Percentiles rank a stretch among this genome's conserved stretches.
Evolutionary conservation across 768 basidiomycete genomes (phyloP).

Genomic region (Boletus vermiculosoides): DNA sequence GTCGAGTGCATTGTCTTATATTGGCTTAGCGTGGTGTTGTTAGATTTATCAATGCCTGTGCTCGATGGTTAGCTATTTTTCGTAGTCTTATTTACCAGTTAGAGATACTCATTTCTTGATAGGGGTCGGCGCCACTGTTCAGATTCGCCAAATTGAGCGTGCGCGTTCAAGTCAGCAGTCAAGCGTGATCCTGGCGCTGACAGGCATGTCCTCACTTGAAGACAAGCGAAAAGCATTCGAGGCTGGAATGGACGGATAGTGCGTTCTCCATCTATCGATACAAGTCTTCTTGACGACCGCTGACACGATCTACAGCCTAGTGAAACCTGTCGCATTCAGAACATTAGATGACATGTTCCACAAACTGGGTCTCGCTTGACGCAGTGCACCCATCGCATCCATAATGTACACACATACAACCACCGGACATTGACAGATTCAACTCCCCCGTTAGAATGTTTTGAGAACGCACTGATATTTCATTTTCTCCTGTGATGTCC

Average conservation of each 20-base stretch:
- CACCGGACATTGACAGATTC: slow-evolving; percentile 12
- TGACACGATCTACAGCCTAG: slow-evolving; percentile 52
- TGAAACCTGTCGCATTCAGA: slow-evolving; percentile 95
- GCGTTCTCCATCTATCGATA: slow-evolving; percentile 35
- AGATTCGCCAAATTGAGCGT: slow-evolving; percentile 76
- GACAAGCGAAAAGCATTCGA: slow-evolving; percentile 90
- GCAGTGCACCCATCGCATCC: slow-evolving; percentile 7
- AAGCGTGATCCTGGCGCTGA: slow-evolving; percentile 79
- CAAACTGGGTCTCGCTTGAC: slow-evolving; percentile 56
- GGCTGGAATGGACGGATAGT: slow-evolving; percentile 96
- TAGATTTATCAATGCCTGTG: slow-evolving; percentile 93
- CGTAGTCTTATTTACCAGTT: neutral
- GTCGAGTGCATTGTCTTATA: neutral
- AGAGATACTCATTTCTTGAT: slow-evolving; percentile 1
- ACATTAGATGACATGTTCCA: slow-evolving; percentile 83
- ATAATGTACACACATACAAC: slow-evolving; percentile 7
- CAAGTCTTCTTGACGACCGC: neutral
- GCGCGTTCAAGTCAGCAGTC: slow-evolving; percentile 31
- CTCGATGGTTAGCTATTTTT: slow-evolving; percentile 63
- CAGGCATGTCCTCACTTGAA: slow-evolving; percentile 90
- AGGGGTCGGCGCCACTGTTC: slow-evolving; percentile 81
- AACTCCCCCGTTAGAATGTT: slow-evolving; percentile 6
- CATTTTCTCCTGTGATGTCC: neutral
- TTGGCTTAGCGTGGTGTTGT: slow-evolving; percentile 66
- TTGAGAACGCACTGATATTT: neutral